Evolutionary conservation across 2,329 filamentous ascomycete genomes (phyloP).

Genomic region (Aureobasidium sp.): DNA sequence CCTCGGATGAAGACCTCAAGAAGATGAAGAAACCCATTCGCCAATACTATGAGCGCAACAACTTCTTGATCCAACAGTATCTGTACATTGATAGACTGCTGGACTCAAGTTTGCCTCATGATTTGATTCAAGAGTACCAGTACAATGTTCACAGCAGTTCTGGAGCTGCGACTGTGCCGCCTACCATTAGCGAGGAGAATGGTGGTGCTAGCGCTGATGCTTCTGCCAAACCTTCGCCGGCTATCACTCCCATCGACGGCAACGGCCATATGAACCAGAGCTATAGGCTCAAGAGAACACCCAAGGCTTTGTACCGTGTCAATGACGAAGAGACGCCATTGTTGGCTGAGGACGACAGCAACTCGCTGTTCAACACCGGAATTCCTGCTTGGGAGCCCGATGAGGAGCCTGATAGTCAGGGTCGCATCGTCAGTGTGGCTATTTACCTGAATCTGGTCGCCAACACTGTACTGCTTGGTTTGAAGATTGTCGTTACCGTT

Average conservation of each 20-base stretch:
- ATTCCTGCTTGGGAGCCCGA: constrained; percentile 59
- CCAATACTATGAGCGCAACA: constrained; percentile 81
- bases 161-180: constrained; percentile 39
- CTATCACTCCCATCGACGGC: background rate
- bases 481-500: constrained; percentile 69
- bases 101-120: constrained; percentile 86
- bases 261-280: constrained; percentile 16
- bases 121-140: constrained; percentile 84
- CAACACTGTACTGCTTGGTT: constrained; percentile 63
- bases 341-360: constrained; percentile 37
- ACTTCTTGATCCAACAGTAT: constrained; percentile 83
- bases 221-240: constrained; percentile 42
- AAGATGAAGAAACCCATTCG: constrained; percentile 67
- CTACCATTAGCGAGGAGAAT: constrained; percentile 65
- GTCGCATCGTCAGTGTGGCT: constrained; percentile 71
- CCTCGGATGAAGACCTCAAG: constrained; percentile 64
- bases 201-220: constrained; percentile 17
- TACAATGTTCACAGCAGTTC: constrained; percentile 38
- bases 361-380: constrained; percentile 32
- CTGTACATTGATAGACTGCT: constrained; percentile 86
- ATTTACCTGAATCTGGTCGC: constrained; percentile 80
- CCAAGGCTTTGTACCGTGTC: constrained; percentile 75
- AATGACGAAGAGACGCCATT: constrained; percentile 61
- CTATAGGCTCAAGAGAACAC: constrained; percentile 62
- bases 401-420: constrained; percentile 65